Base-by-base conservation (phyloP, 208 protist species). In the Eutreptiella sp. region DNA sequence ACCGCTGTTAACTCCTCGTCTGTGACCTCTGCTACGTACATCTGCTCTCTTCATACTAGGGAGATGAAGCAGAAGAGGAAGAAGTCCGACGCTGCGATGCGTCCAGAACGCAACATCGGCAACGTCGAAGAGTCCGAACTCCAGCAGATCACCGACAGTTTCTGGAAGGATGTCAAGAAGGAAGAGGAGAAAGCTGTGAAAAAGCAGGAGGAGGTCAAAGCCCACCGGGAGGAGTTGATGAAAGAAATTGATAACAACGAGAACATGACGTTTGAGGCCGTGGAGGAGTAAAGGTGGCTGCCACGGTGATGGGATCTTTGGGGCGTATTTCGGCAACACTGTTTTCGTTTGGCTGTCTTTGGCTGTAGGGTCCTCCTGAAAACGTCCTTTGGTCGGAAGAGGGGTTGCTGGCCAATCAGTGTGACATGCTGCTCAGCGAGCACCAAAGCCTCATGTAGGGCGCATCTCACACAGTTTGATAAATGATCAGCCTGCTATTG, bases 181-280 rank as follows among this genome's bases (percentile, higher is more conserved):
- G 71, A 81, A 11, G 77, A 78, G 59, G 45, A 53, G 9, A 34
- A 62, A 1, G 72, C 86, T 43, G 31, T 45, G 0, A 53, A 76
- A 36, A 24, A 23, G 3, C 77, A 66, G 4, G 71, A 81, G 21
- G 73, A 83, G 35, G 24, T 67, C 1, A 78, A 90, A 26, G 53
- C 38, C 35, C 28, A 62, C 33, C 79, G 84, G 2, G 63, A 71
- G 29, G 79, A 80, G 39, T 48, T 83, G 36, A 47, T 88, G 42
- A 75, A 87, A 38, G 81, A 90, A 38, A 74, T 90, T 43, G 81
- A 84, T 26, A 81, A 88, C 28, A 81, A 80, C 28, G 73, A 87
- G 48, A 76, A 84, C 31, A 35, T 87, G n/a, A n/a, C n/a, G n/a
- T n/a, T n/a, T n/a, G n/a, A n/a, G n/a, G n/a, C n/a, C n/a, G n/a